These are phyloP conservation scores for Tuber aestivum DNA, from an alignment of 495 filamentous ascomycete species.

Conservation along the genomic window DNA sequence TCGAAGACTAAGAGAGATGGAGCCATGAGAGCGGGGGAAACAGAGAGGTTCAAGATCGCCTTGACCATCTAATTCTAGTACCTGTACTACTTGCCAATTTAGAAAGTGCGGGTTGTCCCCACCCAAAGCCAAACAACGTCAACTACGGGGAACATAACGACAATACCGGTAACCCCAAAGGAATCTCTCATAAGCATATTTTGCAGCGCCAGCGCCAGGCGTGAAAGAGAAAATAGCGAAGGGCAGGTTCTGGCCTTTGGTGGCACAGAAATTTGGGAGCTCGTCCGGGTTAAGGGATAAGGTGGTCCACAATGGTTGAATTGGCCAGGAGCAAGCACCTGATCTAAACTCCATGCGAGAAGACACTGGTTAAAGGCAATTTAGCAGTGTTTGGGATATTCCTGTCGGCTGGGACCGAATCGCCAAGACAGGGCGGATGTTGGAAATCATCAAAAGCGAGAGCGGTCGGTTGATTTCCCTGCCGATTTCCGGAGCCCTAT, in stretches of 20 bases:
- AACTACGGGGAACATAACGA: not conserved
- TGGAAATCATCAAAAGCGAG: constrained; percentile 18
- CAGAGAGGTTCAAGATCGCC: not conserved
- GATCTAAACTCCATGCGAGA: constrained; percentile 37
- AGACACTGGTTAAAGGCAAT: constrained; percentile 29
- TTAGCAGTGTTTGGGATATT: constrained; percentile 22
- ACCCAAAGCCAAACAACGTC: not conserved
- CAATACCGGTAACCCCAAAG: not conserved
- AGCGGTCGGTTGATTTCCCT: constrained; percentile 30
- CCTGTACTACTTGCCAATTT: not conserved
- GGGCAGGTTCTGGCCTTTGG: not conserved
- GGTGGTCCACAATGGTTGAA: not conserved
- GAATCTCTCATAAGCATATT: not conserved
- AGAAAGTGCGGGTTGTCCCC: no score
- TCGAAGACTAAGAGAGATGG: not conserved
- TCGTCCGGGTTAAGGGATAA: not conserved
- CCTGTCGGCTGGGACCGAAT: constrained; percentile 33
- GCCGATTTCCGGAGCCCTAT: constrained; percentile 33
- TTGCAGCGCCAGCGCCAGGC: not conserved
- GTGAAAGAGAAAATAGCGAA: not conserved
- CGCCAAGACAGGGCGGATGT: constrained; percentile 29
- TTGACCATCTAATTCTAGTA: not conserved
- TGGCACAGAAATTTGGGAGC: not conserved
- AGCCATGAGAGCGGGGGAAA: not conserved
- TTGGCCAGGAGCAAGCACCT: constrained; percentile 29